phyloP scores from a whole-genome alignment of 768 basidiomycete genomes.

The Termitomyces sp. region DNA sequence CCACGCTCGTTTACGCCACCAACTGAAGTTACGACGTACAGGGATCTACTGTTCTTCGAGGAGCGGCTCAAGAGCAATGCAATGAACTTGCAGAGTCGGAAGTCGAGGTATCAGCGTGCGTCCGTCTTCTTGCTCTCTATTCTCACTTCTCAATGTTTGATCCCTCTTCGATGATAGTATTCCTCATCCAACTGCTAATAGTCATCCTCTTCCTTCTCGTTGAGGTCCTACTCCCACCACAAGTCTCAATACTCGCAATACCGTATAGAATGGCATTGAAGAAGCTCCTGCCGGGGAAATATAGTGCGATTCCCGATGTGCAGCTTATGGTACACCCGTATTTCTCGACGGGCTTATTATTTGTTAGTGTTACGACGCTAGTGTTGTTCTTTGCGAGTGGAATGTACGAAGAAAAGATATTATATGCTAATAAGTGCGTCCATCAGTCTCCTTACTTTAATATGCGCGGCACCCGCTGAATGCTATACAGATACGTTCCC shows the following conservation, averaged over 20 bases:
- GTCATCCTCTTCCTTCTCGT: slow-evolving; percentile 67
- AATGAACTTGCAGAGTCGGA: slow-evolving; percentile 69
- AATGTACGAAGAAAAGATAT: slow-evolving; percentile 94
- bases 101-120: slow-evolving; percentile 64
- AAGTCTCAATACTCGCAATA: slow-evolving; percentile 59
- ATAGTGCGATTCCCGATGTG: slow-evolving; percentile 17
- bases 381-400: slow-evolving; percentile 95
- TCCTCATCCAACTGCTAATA: slow-evolving; percentile 62
- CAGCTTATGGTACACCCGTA: slow-evolving; percentile 61
- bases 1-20: slow-evolving; percentile 36
- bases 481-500: slow-evolving; percentile 77
- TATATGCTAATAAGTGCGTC: slow-evolving; percentile 88
- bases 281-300: slow-evolving; percentile 36
- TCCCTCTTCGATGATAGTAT: slow-evolving; percentile 40
- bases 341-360: slow-evolving; percentile 70
- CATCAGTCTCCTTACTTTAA: too few species aligned
- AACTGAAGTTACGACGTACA: slow-evolving; percentile 73
- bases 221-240: slow-evolving; percentile 63
- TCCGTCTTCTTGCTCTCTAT: background rate
- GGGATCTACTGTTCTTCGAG: slow-evolving; percentile 89
- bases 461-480: background rate
- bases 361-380: slow-evolving; percentile 86
- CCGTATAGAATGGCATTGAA: slow-evolving; percentile 52
- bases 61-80: slow-evolving; percentile 95
- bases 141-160: background rate